Evolutionary conservation across 1,284 basidiomycete species (phyloP).

Genomic region (Pseudozyma sp.): DNA sequence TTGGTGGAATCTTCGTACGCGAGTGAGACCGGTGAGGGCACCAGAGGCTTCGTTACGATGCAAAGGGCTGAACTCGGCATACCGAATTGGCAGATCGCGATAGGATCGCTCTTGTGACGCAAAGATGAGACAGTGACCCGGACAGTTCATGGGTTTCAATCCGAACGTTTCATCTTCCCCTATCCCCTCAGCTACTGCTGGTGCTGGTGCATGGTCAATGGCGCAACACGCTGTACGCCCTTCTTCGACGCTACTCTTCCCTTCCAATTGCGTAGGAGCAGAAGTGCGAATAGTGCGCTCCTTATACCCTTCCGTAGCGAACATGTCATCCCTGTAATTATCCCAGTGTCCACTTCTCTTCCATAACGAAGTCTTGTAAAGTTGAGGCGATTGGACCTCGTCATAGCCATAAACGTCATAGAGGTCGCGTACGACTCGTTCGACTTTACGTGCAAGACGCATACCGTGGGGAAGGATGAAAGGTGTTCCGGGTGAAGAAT

Average conservation of each 20-base stretch:
- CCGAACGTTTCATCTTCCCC: slow-evolving; percentile 52
- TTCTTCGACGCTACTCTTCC: slow-evolving; percentile 8
- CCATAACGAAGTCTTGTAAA: slow-evolving; percentile 64
- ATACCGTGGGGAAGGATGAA: slow-evolving; percentile 68
- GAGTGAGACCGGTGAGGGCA: slow-evolving; percentile 61
- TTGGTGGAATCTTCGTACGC: slow-evolving; percentile 65
- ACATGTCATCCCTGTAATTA: slow-evolving; percentile 69
- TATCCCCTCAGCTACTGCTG: slow-evolving; percentile 17
- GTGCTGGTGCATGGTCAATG: slow-evolving; percentile 15
- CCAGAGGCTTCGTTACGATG: slow-evolving; percentile 66
- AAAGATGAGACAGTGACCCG: slow-evolving; percentile 66
- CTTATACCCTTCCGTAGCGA: slow-evolving; percentile 63
- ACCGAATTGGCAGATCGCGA: slow-evolving; percentile 63
- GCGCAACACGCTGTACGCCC: slow-evolving; percentile 35
- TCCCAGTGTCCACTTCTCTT: slow-evolving; percentile 67
- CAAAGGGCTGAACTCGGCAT: slow-evolving; percentile 65
- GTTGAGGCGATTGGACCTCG: slow-evolving; percentile 66
- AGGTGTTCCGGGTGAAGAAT: slow-evolving; percentile 65
- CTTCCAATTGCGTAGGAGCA: neutral
- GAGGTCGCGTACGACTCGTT: slow-evolving; percentile 66
- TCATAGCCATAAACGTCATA: slow-evolving; percentile 67
- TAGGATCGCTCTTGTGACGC: slow-evolving; percentile 58
- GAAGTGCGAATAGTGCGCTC: slow-evolving; percentile 18
- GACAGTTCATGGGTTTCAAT: slow-evolving; percentile 68
- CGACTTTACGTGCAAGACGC: slow-evolving; percentile 60